Evolutionary conservation across 2,329 filamentous ascomycete species (phyloP).

Genomic region (Trichothecium sympodiale): DNA sequence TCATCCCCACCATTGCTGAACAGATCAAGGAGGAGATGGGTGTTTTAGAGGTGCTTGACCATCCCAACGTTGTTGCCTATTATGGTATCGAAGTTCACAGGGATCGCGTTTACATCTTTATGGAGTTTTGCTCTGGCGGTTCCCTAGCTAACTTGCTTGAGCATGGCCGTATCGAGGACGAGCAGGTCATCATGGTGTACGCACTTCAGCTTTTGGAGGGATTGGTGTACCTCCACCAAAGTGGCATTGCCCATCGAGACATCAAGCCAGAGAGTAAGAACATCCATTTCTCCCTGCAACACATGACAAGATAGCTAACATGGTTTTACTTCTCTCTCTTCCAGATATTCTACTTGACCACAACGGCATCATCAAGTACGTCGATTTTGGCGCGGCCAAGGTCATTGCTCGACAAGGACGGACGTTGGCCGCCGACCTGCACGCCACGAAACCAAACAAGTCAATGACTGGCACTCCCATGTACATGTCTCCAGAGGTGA

Average conservation of each 20-base stretch:
- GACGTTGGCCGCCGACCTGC: slow-evolving; percentile 57
- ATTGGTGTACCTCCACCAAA: slow-evolving; percentile 84
- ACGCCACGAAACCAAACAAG: slow-evolving; percentile 58
- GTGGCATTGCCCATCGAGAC: slow-evolving; percentile 86
- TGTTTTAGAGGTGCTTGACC: slow-evolving; percentile 87
- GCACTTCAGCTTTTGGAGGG: slow-evolving; percentile 89
- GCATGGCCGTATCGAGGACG: slow-evolving; percentile 93
- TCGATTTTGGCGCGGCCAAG: slow-evolving; percentile 96
- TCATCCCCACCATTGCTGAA: slow-evolving; percentile 85
- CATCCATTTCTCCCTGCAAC: not conserved
- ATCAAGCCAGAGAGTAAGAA: slow-evolving; percentile 95
- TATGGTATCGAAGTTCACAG: slow-evolving; percentile 96
- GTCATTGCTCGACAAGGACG: slow-evolving; percentile 90
- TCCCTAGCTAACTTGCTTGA: slow-evolving; percentile 83
- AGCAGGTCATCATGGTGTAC: slow-evolving; percentile 96
- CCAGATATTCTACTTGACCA: slow-evolving; percentile 89
- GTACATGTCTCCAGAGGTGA: slow-evolving; percentile 99
- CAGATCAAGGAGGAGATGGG: slow-evolving; percentile 97
- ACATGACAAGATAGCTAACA: no score
- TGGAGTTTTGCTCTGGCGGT: slow-evolving; percentile 97
- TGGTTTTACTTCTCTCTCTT: not conserved
- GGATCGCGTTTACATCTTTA: slow-evolving; percentile 99
- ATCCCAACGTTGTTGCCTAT: slow-evolving; percentile 96
- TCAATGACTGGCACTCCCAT: slow-evolving; percentile 97
- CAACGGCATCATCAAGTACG: slow-evolving; percentile 97